A percentile compares a stretch with the other conserved stretches of the same genome.
phyloP scores from a whole-genome alignment of 768 basidiomycete species.

The Collybia mongolica region DNA sequence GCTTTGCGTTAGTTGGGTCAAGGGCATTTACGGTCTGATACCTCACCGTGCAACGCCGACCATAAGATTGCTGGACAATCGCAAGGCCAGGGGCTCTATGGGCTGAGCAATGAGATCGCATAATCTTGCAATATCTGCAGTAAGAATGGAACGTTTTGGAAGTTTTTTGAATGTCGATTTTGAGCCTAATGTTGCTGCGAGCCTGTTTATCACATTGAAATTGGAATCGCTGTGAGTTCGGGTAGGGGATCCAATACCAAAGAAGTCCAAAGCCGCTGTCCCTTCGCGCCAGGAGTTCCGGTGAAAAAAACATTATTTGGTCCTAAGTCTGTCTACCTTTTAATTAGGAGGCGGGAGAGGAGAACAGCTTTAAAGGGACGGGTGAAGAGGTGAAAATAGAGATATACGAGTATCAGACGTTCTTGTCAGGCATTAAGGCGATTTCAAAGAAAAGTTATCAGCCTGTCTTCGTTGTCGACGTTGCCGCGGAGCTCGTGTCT shows the following conservation, averaged over 20 bases:
- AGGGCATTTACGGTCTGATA: background rate
- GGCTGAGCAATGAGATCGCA: slow-evolving; percentile 82
- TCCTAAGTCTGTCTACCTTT: no score
- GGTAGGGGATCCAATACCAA: slow-evolving; percentile 46
- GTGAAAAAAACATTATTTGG: slow-evolving; percentile 77
- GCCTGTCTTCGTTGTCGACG: no score
- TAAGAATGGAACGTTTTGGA: slow-evolving; percentile 79
- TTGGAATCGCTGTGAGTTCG: background rate
- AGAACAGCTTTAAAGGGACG: no score
- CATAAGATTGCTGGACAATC: slow-evolving; percentile 86
- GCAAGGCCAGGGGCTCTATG: slow-evolving; percentile 81
- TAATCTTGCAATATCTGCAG: slow-evolving; percentile 78
- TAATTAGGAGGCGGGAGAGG: no score
- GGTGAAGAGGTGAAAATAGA: no score
- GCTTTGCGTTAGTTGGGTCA: background rate
- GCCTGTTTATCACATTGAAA: slow-evolving; percentile 49
- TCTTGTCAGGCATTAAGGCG: no score
- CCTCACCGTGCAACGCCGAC: slow-evolving; percentile 85
- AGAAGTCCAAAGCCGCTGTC: slow-evolving; percentile 90
- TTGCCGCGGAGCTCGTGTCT: no score
- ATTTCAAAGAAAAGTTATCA: no score
- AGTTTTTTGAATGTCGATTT: slow-evolving; percentile 85
- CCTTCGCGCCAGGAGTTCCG: slow-evolving; percentile 75
- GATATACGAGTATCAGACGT: no score
- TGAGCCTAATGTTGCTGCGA: slow-evolving; percentile 87